phyloP scores from a whole-genome alignment of 306 rosid genomes.

The Cicer yamashitae region DNA sequence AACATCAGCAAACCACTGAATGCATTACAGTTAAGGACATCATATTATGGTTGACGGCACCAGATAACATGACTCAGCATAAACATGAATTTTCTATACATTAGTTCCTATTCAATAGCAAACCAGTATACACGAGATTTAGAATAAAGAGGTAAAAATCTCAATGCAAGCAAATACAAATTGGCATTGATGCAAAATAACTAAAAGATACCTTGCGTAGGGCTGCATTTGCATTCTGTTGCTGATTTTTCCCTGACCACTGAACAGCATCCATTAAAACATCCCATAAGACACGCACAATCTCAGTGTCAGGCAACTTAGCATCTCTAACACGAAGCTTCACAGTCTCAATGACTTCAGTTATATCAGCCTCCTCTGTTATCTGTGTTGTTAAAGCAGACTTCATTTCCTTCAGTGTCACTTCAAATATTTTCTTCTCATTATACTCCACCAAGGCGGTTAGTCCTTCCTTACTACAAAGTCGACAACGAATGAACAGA shows the following conservation, averaged over 20 bases:
- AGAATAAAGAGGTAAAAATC: neutral
- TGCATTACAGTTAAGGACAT: neutral
- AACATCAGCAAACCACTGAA: slow-evolving; percentile 7
- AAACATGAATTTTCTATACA: slow-evolving; percentile 3
- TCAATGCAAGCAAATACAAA: neutral
- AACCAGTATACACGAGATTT: neutral
- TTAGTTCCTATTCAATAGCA: slow-evolving; percentile 7
- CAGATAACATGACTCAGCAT: neutral
- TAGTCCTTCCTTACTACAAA: slow-evolving; percentile 93
- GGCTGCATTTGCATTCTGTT: slow-evolving; percentile 97
- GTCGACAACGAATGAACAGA: slow-evolving; percentile 2
- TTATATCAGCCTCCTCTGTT: slow-evolving; percentile 88
- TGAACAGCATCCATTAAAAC: slow-evolving; percentile 99
- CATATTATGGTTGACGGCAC: neutral
- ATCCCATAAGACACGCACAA: slow-evolving; percentile 90
- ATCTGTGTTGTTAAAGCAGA: slow-evolving; percentile 90
- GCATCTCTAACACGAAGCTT: slow-evolving; percentile 94
- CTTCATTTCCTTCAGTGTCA: slow-evolving; percentile 95
- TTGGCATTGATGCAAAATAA: slow-evolving; percentile 16
- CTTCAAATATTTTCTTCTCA: slow-evolving; percentile 95
- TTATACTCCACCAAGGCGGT: slow-evolving; percentile 90
- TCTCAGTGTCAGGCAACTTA: slow-evolving; percentile 81
- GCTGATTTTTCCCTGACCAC: slow-evolving; percentile 99
- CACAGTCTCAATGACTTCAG: slow-evolving; percentile 95
- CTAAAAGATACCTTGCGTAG: slow-evolving; percentile 77